Base-by-base conservation (phyloP, 106 monocot species). In the Allium fistulosum region DNA sequence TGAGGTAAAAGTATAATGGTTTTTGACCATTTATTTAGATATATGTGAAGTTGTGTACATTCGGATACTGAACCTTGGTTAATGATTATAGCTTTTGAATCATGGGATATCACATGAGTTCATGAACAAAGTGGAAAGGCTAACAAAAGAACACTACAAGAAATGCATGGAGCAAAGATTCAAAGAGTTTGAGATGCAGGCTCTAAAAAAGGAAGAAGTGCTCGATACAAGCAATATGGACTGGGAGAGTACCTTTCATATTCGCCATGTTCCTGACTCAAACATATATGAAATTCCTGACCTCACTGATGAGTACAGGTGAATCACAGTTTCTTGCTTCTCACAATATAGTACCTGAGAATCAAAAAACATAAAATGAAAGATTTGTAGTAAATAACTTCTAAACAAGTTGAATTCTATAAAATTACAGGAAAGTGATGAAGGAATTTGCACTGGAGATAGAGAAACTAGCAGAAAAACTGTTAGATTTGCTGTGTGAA, bases 181-280 rank as follows among this genome's bases (percentile, higher is more conserved):
- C 80, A 51, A 66, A 37, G 85, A 79, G 57, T 92, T 87, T 51
- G 92, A 84, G 0, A 60, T 64, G 55, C 74, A 66, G 57, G 47
- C 80, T 5, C 58, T 78, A 9, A 65, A 70, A 7, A 75, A 46
- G 26, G 75, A 67, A 8, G 57, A 58, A n/a, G 65, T 70, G 11
- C 28, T 69, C 53, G 75, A 82, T n/a, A 65, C 77, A 14, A 57
- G 71, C 57, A 58, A 81, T 71, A 51, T 78, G 49, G 92, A 92
- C 69, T 92, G 92, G 92, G 92, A 92, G 69, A 92, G 87, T 65
- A 83, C 79, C 76, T 87, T 91, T 77, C 83, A 72, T 77, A 49
- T 91, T 17, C 87, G 81, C 52, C 91, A 91, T 51, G 83, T 79
- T 66, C 88, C 88, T 7, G 50, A 45, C 15, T 85, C 85, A 50